phyloP scores from a whole-genome alignment of 495 filamentous ascomycete species.

The Rhizodiscina lignyota region DNA sequence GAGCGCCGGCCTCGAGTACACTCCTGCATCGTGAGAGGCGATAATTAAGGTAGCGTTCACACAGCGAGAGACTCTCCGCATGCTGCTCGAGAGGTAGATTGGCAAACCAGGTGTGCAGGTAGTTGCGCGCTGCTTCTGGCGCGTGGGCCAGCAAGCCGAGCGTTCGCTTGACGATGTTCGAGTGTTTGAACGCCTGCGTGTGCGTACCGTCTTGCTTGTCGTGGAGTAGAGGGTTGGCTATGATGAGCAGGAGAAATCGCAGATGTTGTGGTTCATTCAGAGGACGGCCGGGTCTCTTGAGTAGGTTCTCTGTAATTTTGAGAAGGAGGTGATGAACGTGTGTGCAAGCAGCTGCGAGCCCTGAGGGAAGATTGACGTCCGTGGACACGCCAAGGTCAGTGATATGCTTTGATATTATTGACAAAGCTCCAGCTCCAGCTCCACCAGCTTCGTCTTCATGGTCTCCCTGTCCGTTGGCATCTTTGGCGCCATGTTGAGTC shows the following conservation, averaged over 20 bases:
- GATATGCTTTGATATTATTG: not conserved
- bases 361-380: too few relatives aligned
- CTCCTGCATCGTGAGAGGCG: too few relatives aligned
- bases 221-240: constrained; percentile 67
- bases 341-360: constrained; percentile 47
- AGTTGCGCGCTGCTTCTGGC: constrained; percentile 59
- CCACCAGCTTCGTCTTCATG: not conserved
- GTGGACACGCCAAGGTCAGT: constrained; percentile 31
- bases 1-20: too few relatives aligned
- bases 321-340: constrained; percentile 55
- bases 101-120: constrained; percentile 75
- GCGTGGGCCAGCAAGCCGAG: constrained; percentile 66
- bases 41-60: too few relatives aligned
- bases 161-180: constrained; percentile 69
- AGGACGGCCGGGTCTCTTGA: constrained; percentile 69
- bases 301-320: constrained; percentile 65
- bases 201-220: constrained; percentile 4
- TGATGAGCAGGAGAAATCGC: constrained; percentile 67
- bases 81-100: constrained; percentile 51
- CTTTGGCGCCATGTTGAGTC: not conserved
- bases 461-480: constrained; percentile 3
- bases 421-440: not conserved
- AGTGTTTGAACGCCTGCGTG: constrained; percentile 6
- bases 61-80: constrained; percentile 65
- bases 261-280: constrained; percentile 53